These are phyloP conservation scores for Hypoxylon rickii DNA, from an alignment of 495 filamentous ascomycete species.

Conservation along the genomic window DNA sequence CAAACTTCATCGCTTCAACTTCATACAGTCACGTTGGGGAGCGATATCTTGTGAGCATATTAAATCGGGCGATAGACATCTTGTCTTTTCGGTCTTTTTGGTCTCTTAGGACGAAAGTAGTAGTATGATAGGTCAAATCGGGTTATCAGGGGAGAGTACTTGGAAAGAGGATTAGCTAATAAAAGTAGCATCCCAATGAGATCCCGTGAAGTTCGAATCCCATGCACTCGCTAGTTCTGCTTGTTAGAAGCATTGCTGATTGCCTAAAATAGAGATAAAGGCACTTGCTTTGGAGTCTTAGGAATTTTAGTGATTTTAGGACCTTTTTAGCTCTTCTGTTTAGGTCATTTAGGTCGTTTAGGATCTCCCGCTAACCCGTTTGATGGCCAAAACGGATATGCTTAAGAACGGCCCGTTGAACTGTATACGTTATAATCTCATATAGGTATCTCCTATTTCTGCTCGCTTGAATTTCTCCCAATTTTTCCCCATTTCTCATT, in stretches of 20 bases:
- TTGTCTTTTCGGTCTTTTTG: neutral
- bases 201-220: no score
- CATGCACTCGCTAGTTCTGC: neutral
- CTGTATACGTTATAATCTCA: no score
- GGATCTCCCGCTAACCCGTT: conserved; percentile 1
- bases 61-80: neutral
- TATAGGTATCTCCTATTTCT: no score
- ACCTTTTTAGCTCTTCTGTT: neutral
- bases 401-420: neutral
- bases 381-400: neutral
- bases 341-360: no score
- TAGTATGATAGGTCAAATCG: neutral
- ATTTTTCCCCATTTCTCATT: no score
- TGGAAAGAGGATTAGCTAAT: neutral
- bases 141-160: neutral
- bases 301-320: neutral
- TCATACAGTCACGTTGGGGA: neutral
- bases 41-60: conserved; percentile 5
- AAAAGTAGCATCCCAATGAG: neutral
- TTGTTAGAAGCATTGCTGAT: neutral
- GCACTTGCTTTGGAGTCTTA: neutral
- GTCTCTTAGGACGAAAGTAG: conserved; percentile 5
- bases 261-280: neutral
- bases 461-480: no score
- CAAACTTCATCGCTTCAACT: no score